These are phyloP conservation scores for Aspergillus piperis DNA, from an alignment of 2,329 filamentous ascomycete species.

Conservation along the genomic window DNA sequence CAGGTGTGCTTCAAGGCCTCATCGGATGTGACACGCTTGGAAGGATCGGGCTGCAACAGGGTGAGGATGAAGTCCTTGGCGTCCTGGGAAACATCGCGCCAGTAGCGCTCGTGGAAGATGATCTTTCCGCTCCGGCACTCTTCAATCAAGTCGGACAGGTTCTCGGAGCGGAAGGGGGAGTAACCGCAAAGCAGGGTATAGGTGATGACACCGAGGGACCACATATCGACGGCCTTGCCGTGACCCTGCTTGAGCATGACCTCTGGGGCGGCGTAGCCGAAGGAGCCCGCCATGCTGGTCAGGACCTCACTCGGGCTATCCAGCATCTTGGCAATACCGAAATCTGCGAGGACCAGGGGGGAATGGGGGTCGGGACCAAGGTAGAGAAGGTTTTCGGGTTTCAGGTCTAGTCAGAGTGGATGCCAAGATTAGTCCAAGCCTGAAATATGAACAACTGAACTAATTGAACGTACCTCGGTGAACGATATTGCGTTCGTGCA, in stretches of 20 bases:
- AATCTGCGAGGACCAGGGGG: conserved; percentile 89
- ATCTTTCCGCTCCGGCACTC: conserved; percentile 84
- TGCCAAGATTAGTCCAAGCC: conserved; percentile 4
- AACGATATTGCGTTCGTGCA: conserved; percentile 92
- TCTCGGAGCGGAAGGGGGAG: conserved; percentile 96
- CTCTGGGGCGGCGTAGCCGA: conserved; percentile 95
- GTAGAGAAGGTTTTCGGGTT: conserved; percentile 96
- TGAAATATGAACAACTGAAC: not conserved
- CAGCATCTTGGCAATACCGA: conserved; percentile 97
- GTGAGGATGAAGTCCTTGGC: conserved; percentile 90
- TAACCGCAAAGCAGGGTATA: conserved; percentile 98
- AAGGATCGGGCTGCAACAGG: conserved; percentile 76
- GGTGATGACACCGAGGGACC: conserved; percentile 97
- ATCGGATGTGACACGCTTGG: conserved; percentile 75
- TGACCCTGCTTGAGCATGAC: conserved; percentile 98
- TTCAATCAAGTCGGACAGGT: conserved; percentile 86
- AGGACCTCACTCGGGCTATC: conserved; percentile 87
- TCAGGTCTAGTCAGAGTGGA: conserved; percentile 67
- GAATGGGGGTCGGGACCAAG: conserved; percentile 76
- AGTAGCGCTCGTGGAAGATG: conserved; percentile 96
- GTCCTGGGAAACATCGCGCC: conserved; percentile 94
- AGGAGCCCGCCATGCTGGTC: conserved; percentile 97
- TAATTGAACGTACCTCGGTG: conserved; percentile 81
- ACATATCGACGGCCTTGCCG: conserved; percentile 98
- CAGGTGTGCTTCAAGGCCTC: conserved; percentile 80